Evolutionary conservation across 257 asterid species (phyloP), one percentile per base, ranked within the genome.

Genomic region (Paulownia fortunei): DNA sequence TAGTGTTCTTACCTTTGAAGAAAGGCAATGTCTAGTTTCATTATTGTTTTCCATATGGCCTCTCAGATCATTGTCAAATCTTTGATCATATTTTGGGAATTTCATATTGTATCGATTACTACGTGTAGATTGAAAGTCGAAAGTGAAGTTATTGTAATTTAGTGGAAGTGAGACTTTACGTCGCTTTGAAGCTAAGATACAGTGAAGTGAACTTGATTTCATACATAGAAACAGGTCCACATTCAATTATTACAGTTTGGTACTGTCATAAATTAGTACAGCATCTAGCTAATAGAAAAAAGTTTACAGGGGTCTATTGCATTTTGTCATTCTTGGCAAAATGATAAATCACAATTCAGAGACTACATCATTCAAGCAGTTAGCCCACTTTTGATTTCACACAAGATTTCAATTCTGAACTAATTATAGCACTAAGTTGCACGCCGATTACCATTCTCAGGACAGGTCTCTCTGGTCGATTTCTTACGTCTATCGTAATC

Each of bases 141-240:
- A 67, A 76, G 51, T 69, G 81, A 69, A 42, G 24, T 77, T 19
- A 34, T 32, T 58, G 63, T 61, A 19, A 1, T 69, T 78, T 69
- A 69, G 72, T 49, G 30, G 41, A 56, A 74, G 26, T 73, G 72
- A 30, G 77, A 26, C 56, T 18, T 79, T 82, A 39, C 79, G 39
- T 87, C 15, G 67, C 86, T 80, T 87, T 76, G 86, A 87, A 80
- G 87, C 81, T 52, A 87, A 87, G 86, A 69, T 18, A 41, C 16
- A 71, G 59, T 62, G 39, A 37, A 70, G 73, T 10, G 76, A 69
- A 42, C 24, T 74, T 67, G 70, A 72, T 58, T 49, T 55, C 12
- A 1, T 19, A n/a, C 39, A 63, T 26, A 18, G 76, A 55, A 77
- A 65, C 0, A 42, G 83, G 84, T 5, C 88, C 77, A 73, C 72